Base-by-base conservation (phyloP, 140 eudicot species). In the Stevia rebaudiana region DNA sequence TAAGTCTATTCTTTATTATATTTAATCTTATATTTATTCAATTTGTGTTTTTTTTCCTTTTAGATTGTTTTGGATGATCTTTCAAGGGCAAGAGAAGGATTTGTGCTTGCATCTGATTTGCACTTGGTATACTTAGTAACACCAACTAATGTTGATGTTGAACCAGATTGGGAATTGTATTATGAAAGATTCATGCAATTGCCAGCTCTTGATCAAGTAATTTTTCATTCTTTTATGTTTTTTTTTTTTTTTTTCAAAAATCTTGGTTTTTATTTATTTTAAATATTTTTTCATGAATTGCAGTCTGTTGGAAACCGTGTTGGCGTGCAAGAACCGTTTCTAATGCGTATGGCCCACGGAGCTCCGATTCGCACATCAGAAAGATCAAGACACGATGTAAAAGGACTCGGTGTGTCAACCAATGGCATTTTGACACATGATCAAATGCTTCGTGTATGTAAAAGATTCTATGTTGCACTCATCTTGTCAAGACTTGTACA, bases 301-400 rank as follows among this genome's bases (percentile, higher is more conserved):
- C 76, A 91, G 98, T 83, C 98, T 18, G 98, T 88, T 77, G 98
- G 96, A 59, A 92, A 92, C 35, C 85, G 92, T 35, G 95, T 88
- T 66, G 98, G 98, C 64, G 98, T 92, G 36, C 82, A 83, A 70
- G 98, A 92, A 68, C 95, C 96, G n/a, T 92, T 92, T 81, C 46
- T 92, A 43, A 92, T 92, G 98, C 96, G 95, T 49, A 88, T 92
- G 98, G 96, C 98, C 40, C 98, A 92, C 70, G 95, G 98, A n/a
- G 96, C 86, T 37, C 91, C 91, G 72, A 33, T 81, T 67, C 95
- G 95, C 56, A 60, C 75, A 11, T 75, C 83, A 41, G 76, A 72
- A 63, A 83, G 63, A 74, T 70, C 87, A 64, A 79, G 86, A 68
- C 78, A 74, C 49, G 70, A 30, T 36, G 19, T 69, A 16, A 88